A percentile compares a stretch with the other conserved stretches of the same genome.
Evolutionary conservation across 2,329 filamentous ascomycete species (phyloP).

Genomic region (Eutypella sp.): DNA sequence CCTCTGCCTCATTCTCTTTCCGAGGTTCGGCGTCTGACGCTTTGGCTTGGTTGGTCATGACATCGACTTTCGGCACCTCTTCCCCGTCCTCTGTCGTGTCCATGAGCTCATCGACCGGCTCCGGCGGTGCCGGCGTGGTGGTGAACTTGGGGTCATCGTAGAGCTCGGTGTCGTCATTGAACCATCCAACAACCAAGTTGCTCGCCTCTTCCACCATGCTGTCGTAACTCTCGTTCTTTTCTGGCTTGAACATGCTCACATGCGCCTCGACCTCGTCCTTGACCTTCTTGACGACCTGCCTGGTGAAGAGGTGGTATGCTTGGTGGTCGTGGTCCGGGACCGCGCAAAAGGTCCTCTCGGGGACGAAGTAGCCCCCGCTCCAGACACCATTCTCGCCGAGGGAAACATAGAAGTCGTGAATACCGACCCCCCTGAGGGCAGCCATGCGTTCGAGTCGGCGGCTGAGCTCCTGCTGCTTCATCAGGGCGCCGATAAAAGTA

Average conservation of each 20-base stretch:
- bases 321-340: slow-evolving; percentile 50
- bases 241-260: slow-evolving; percentile 58
- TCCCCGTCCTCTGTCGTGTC: slow-evolving; percentile 27
- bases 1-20: slow-evolving; percentile 11
- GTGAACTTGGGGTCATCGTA: slow-evolving; percentile 44
- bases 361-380: slow-evolving; percentile 54
- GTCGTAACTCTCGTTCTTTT: slow-evolving; percentile 60
- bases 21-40: slow-evolving; percentile 2
- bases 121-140: slow-evolving; percentile 32
- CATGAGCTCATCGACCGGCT: slow-evolving; percentile 29
- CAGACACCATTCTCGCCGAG: slow-evolving; percentile 67
- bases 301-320: slow-evolving; percentile 40
- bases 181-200: slow-evolving; percentile 54
- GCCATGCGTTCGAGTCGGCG: slow-evolving; percentile 61
- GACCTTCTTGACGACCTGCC: slow-evolving; percentile 57
- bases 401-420: slow-evolving; percentile 71
- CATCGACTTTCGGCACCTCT: slow-evolving; percentile 24
- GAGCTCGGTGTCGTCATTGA: slow-evolving; percentile 38
- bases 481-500: slow-evolving; percentile 76
- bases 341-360: slow-evolving; percentile 75
- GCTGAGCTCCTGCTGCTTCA: slow-evolving; percentile 67
- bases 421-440: slow-evolving; percentile 58
- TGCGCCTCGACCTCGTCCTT: slow-evolving; percentile 71
- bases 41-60: slow-evolving; percentile 15
- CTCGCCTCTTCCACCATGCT: slow-evolving; percentile 56